These are phyloP conservation scores for Starmerella apis DNA, from an alignment of 805 yeast genomes.

Conservation along the genomic window DNA sequence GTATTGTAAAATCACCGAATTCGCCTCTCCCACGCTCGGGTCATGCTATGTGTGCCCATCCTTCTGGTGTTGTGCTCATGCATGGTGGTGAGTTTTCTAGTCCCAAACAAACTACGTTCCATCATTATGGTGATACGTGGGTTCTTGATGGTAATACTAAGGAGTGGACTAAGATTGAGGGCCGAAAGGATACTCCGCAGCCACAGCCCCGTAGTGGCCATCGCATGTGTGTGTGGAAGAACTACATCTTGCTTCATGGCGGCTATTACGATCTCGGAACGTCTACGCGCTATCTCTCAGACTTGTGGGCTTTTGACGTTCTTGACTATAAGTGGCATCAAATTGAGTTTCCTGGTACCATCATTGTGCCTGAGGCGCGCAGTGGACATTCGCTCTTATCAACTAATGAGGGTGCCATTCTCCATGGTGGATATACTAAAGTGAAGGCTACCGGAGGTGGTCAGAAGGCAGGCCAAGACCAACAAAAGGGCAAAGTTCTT, in stretches of 20 bases:
- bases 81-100: slow-evolving; percentile 97
- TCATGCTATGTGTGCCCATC: slow-evolving; percentile 88
- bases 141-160: slow-evolving; percentile 69
- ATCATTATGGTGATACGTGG: slow-evolving; percentile 97
- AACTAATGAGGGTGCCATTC: slow-evolving; percentile 61
- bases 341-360: slow-evolving; percentile 73
- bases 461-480: slow-evolving; percentile 42
- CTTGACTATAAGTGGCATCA: slow-evolving; percentile 85
- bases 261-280: slow-evolving; percentile 87
- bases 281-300: slow-evolving; percentile 71
- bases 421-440: slow-evolving; percentile 92
- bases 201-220: slow-evolving; percentile 91
- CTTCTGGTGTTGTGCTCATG: slow-evolving; percentile 71
- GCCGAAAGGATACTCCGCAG: slow-evolving; percentile 36
- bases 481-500: slow-evolving; percentile 82
- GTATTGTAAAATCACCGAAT: slow-evolving; percentile 65
- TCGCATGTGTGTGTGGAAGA: slow-evolving; percentile 84
- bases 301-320: slow-evolving; percentile 86
- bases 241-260: slow-evolving; percentile 73
- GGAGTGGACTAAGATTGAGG: slow-evolving; percentile 84
- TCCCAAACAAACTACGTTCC: slow-evolving; percentile 89
- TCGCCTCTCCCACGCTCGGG: slow-evolving; percentile 89
- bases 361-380: slow-evolving; percentile 76
- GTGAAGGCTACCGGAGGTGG: slow-evolving; percentile 50
- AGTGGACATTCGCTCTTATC: slow-evolving; percentile 88